Conservation (phyloP, 768 basidiomycete genomes). For the Lactarius vividus region DNA sequence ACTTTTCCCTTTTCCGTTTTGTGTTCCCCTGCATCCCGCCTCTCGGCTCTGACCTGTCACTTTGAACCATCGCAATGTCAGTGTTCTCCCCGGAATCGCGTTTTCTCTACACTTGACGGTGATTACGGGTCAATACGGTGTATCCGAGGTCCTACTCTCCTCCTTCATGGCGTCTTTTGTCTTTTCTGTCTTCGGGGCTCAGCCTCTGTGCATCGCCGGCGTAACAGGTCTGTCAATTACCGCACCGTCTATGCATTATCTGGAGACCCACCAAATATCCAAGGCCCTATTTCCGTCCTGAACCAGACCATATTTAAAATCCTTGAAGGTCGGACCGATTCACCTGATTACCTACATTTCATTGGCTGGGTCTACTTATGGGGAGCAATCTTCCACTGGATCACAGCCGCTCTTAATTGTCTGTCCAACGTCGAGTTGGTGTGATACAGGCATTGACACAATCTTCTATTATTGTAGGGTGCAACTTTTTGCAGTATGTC, state of each 20-base stretch:
- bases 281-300: slow-evolving; percentile 88
- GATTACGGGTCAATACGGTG: slow-evolving; percentile 86
- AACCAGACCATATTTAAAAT: slow-evolving; percentile 89
- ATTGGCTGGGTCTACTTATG: slow-evolving; percentile 92
- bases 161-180: slow-evolving; percentile 90
- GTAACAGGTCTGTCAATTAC: slow-evolving; percentile 62
- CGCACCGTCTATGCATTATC: not conserved
- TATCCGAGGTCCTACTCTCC: slow-evolving; percentile 77
- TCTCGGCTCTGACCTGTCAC: not conserved
- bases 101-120: slow-evolving; percentile 92
- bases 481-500: slow-evolving; percentile 82
- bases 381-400: slow-evolving; percentile 84
- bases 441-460: slow-evolving; percentile 26
- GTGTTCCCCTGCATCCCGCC: not conserved
- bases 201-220: slow-evolving; percentile 89
- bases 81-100: slow-evolving; percentile 86
- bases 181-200: slow-evolving; percentile 84
- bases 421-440: not conserved
- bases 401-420: slow-evolving; percentile 79
- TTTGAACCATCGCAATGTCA: slow-evolving; percentile 30
- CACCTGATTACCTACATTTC: slow-evolving; percentile 80
- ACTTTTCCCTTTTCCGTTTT: not conserved
- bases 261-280: not conserved
- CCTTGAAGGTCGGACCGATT: slow-evolving; percentile 49
- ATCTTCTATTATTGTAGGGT: slow-evolving; percentile 45